Evolutionary conservation across 2,329 filamentous ascomycete species (phyloP).

Genomic region (Penicillium thymicola): DNA sequence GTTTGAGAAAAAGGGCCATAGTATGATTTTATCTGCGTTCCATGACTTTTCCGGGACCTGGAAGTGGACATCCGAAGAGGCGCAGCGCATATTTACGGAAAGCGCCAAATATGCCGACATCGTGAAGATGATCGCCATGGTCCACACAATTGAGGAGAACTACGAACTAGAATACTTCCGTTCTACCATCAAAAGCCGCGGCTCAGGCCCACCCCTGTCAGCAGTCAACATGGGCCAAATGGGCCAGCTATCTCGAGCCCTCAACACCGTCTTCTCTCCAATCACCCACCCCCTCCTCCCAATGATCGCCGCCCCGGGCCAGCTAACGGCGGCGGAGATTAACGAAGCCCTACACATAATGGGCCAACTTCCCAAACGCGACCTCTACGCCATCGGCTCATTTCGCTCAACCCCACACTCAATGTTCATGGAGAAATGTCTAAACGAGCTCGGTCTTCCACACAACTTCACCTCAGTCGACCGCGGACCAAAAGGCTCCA

Average conservation of each 20-base stretch:
- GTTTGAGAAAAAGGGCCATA: constrained; percentile 69
- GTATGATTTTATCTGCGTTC: constrained; percentile 86
- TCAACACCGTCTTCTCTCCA: constrained; percentile 83
- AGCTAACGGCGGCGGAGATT: constrained; percentile 81
- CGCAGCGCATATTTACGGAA: constrained; percentile 67
- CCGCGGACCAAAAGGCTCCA: constrained; percentile 61
- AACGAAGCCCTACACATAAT: constrained; percentile 75
- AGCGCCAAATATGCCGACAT: constrained; percentile 76
- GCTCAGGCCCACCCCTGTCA: constrained; percentile 69
- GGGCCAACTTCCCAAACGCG: constrained; percentile 74
- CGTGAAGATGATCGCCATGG: constrained; percentile 86
- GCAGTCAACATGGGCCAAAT: constrained; percentile 83
- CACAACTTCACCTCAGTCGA: constrained; percentile 76
- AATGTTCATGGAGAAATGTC: constrained; percentile 81
- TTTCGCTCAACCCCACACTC: constrained; percentile 71
- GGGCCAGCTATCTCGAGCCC: constrained; percentile 77
- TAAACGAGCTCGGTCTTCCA: constrained; percentile 79
- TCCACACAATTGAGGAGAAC: constrained; percentile 78
- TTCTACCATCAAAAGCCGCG: constrained; percentile 67
- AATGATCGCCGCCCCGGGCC: constrained; percentile 79
- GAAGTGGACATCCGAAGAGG: constrained; percentile 74
- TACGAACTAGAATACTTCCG: constrained; percentile 89
- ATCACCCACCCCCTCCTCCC: constrained; percentile 83
- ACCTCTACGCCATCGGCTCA: constrained; percentile 75
- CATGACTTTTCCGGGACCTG: constrained; percentile 84